Evolutionary conservation across 306 rosid species (phyloP).

Genomic region (Sicyos baderoa): DNA sequence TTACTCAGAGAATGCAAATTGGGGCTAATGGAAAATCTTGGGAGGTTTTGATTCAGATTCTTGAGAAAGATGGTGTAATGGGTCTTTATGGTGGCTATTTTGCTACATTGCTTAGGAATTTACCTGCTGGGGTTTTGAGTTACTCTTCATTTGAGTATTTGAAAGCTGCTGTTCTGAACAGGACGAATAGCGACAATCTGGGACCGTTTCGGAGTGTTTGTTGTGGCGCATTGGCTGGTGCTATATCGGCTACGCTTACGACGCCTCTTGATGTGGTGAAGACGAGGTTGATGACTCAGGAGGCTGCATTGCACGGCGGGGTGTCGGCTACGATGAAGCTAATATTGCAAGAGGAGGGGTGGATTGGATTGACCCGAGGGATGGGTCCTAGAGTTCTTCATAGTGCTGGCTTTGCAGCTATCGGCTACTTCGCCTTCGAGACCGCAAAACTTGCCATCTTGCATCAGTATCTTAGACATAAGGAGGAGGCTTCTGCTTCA

Average conservation of each 20-base stretch:
- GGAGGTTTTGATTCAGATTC: conserved; percentile 46
- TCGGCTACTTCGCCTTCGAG: conserved; percentile 92
- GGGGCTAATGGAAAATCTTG: conserved; percentile 73
- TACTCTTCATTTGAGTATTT: conserved; percentile 83
- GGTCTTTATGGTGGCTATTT: conserved; percentile 80
- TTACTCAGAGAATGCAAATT: conserved; percentile 84
- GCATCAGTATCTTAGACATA: conserved; percentile 40
- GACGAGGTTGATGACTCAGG: conserved; percentile 91
- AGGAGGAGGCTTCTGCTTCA: conserved; percentile 36
- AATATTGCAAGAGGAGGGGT: conserved; percentile 72
- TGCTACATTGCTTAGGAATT: conserved; percentile 61
- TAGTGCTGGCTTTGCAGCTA: conserved; percentile 80
- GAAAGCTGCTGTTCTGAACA: conserved; percentile 51
- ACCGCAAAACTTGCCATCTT: conserved; percentile 68
- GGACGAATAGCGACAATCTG: conserved; percentile 28
- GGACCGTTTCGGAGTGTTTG: conserved; percentile 76
- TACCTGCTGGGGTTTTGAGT: conserved; percentile 84
- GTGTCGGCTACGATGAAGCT: conserved; percentile 47
- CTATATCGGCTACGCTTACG: conserved; percentile 75
- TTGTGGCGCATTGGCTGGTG: conserved; percentile 87
- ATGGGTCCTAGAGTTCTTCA: conserved; percentile 92
- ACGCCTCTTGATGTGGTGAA: conserved; percentile 90
- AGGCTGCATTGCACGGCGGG: conserved; percentile 47
- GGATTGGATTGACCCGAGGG: conserved; percentile 73
- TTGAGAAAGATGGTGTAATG: conserved; percentile 64